Conservation (phyloP, 2,329 filamentous ascomycete species). For the Trichocomaceae sp. region DNA sequence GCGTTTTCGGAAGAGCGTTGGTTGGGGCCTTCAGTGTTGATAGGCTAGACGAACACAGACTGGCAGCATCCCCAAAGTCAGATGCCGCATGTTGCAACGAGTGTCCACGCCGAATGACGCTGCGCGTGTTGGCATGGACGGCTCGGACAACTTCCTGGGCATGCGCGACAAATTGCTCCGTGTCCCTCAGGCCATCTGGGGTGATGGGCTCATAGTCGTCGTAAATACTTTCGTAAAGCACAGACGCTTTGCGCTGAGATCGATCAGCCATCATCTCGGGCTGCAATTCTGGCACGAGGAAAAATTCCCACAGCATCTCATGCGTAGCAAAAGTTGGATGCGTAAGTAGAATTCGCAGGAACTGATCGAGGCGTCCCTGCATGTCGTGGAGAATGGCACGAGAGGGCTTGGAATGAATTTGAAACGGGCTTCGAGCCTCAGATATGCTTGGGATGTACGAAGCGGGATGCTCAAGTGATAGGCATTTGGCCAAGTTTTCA, state of each 20-base stretch:
- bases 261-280: constrained; percentile 83
- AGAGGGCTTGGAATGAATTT: constrained; percentile 87
- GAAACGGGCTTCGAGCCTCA: constrained; percentile 77
- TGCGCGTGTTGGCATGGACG: constrained; percentile 76
- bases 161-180: constrained; percentile 87
- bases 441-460: constrained; percentile 84
- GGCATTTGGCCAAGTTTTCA: constrained; percentile 76
- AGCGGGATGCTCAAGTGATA: constrained; percentile 83
- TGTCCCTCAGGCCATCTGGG: constrained; percentile 67
- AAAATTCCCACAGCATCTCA: constrained; percentile 98
- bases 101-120: constrained; percentile 72
- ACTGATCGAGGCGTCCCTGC: constrained; percentile 78
- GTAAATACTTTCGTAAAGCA: constrained; percentile 71
- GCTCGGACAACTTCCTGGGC: constrained; percentile 82
- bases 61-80: constrained; percentile 39
- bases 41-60: constrained; percentile 40
- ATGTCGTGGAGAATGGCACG: constrained; percentile 79
- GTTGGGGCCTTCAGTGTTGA: constrained; percentile 44
- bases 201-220: constrained; percentile 80
- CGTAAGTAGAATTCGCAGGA: constrained; percentile 74
- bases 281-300: constrained; percentile 90
- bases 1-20: constrained; percentile 60
- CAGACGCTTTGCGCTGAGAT: constrained; percentile 77
- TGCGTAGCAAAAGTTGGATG: constrained; percentile 94
- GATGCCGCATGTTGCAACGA: constrained; percentile 58